phyloP scores from a whole-genome alignment of 108 stramenopile species.

The Nannochloropsis gaditana region DNA sequence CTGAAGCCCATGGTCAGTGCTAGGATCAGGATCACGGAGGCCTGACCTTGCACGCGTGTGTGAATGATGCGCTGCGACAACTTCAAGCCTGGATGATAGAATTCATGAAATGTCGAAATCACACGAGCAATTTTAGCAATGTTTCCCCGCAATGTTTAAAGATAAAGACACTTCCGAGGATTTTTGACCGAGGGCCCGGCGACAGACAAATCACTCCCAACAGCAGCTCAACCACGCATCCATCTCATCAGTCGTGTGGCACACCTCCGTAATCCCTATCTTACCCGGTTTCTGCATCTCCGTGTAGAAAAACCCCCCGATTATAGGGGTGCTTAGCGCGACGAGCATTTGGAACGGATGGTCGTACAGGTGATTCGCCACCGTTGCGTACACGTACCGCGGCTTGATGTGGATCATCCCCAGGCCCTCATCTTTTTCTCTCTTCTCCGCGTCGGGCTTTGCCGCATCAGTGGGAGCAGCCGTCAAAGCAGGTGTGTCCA shows the following conservation, averaged over 20 bases:
- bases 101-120: background rate
- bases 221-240: too few relatives aligned
- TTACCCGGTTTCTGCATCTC: conserved; percentile 12
- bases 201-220: too few relatives aligned
- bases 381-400: background rate
- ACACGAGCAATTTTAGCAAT: background rate
- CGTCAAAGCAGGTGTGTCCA: background rate
- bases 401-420: background rate
- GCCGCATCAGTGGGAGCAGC: background rate
- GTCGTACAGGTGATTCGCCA: conserved; percentile 1
- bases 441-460: background rate
- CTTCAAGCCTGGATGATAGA: conserved; percentile 23
- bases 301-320: background rate
- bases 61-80: conserved; percentile 43
- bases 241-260: too few relatives aligned
- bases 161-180: too few relatives aligned
- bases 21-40: conserved; percentile 35
- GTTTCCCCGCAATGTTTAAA: background rate
- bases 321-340: background rate
- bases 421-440: background rate
- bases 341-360: conserved; percentile 5
- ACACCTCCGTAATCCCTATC: background rate
- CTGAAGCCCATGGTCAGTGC: conserved; percentile 33
- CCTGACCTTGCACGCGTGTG: conserved; percentile 47
- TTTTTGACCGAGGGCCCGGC: too few relatives aligned